A percentile compares a stretch with the other conserved stretches of the same genome.
These are phyloP conservation scores for Zygotorulaspora sp. DNA, from an alignment of 805 yeast species.

Conservation along the genomic window DNA sequence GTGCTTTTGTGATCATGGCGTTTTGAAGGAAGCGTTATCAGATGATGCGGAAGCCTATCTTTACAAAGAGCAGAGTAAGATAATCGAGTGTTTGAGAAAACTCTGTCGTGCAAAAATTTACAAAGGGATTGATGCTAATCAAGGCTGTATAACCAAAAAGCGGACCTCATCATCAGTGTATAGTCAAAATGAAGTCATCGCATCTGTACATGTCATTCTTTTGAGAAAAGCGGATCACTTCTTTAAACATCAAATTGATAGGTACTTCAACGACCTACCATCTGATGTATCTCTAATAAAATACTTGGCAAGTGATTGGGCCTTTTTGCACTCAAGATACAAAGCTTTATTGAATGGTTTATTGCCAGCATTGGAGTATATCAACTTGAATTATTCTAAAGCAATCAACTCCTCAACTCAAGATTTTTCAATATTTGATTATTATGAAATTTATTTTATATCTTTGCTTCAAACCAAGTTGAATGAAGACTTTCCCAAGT, in stretches of 20 bases:
- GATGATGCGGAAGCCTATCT: constrained; percentile 2
- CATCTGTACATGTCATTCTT: constrained; percentile 4
- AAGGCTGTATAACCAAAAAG: background rate
- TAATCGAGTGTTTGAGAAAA: background rate
- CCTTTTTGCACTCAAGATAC: constrained; percentile 1
- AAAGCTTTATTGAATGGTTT: constrained; percentile 3
- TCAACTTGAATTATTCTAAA: constrained; percentile 11
- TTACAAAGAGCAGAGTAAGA: background rate
- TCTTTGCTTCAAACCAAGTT: constrained; percentile 5
- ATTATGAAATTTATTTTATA: constrained; percentile 7
- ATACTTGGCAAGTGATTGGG: constrained; percentile 6
- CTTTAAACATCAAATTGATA: background rate
- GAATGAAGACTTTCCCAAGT: constrained; percentile 1
- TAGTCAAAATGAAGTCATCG: constrained; percentile 1
- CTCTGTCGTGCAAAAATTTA: constrained; percentile 1
- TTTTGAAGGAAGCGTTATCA: no score
- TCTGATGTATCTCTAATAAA: background rate
- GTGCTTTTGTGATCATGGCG: constrained; percentile 1
- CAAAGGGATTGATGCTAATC: background rate
- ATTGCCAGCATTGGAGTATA: constrained; percentile 14
- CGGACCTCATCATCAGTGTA: background rate
- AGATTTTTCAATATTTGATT: constrained; percentile 3
- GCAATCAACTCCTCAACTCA: constrained; percentile 7
- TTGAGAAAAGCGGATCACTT: constrained; percentile 1
- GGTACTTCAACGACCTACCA: background rate